A percentile compares a stretch with the other conserved stretches of the same genome.
Evolutionary conservation across 495 filamentous ascomycete species (phyloP).

Genomic region (Trichoderma parareesei): DNA sequence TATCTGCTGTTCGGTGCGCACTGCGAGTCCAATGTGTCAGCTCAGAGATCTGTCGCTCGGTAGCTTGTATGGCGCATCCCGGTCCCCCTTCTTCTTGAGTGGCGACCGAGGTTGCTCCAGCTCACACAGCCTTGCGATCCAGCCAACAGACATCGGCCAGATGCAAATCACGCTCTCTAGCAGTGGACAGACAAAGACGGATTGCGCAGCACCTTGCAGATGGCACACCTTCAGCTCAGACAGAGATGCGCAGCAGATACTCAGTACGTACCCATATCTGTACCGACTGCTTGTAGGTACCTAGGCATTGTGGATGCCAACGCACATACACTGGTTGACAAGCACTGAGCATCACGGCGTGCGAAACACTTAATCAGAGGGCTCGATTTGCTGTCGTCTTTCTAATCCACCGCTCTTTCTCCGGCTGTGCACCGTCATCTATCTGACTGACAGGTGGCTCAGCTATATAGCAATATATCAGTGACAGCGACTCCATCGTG

Average conservation of each 20-base stretch:
- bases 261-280: too few relatives aligned
- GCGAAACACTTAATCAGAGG: background rate
- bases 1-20: background rate
- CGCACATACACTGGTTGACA: background rate
- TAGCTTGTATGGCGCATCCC: background rate
- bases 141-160: background rate
- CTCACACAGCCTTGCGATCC: background rate
- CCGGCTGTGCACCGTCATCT: background rate
- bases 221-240: background rate
- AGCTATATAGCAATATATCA: too few relatives aligned
- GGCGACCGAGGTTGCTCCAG: background rate
- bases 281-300: background rate
- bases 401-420: background rate
- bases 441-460: too few relatives aligned
- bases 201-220: background rate
- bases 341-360: background rate
- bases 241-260: too few relatives aligned
- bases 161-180: too few relatives aligned
- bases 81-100: background rate
- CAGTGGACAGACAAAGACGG: too few relatives aligned
- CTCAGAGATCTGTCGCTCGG: background rate
- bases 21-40: background rate
- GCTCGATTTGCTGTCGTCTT: background rate
- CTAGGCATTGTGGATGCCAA: background rate
- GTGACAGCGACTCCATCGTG: too few relatives aligned